Evolutionary conservation across 2,329 filamentous ascomycete genomes (phyloP).

Genomic region (Cucurbitaria berberidis): DNA sequence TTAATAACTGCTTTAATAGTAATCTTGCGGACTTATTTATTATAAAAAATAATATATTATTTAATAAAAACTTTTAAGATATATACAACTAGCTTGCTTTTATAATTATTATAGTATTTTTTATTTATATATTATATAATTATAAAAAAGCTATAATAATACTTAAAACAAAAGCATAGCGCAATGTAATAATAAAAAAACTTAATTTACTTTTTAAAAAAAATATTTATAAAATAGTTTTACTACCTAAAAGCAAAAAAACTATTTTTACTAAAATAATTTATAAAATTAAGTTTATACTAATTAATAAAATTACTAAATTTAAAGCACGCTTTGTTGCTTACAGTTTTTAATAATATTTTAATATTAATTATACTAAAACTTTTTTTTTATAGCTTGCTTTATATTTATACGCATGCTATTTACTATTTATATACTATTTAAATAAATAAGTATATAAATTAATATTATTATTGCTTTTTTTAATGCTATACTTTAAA

Average conservation of each 20-base stretch:
- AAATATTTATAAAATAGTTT: neutral
- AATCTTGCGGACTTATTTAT: neutral
- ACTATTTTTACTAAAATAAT: neutral
- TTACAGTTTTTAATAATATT: neutral
- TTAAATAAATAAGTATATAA: neutral
- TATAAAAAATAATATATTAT: neutral
- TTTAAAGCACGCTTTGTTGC: neutral
- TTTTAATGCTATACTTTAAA: neutral
- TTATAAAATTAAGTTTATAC: neutral
- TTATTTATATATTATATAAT: neutral
- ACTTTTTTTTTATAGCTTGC: neutral
- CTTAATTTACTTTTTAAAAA: neutral
- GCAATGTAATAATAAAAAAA: neutral
- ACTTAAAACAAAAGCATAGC: neutral
- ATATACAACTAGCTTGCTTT: neutral
- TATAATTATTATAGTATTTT: neutral
- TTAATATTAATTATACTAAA: neutral
- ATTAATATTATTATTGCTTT: neutral
- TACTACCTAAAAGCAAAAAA: neutral
- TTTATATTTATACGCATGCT: neutral
- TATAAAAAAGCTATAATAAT: neutral
- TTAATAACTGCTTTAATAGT: neutral
- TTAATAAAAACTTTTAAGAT: neutral
- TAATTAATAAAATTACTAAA: neutral
- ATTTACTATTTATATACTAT: neutral